Evolutionary conservation across 202 grass and related monocot genomes (phyloP), one percentile per base, ranked within the genome.

Genomic region (Schoenoplectus triqueter): DNA sequence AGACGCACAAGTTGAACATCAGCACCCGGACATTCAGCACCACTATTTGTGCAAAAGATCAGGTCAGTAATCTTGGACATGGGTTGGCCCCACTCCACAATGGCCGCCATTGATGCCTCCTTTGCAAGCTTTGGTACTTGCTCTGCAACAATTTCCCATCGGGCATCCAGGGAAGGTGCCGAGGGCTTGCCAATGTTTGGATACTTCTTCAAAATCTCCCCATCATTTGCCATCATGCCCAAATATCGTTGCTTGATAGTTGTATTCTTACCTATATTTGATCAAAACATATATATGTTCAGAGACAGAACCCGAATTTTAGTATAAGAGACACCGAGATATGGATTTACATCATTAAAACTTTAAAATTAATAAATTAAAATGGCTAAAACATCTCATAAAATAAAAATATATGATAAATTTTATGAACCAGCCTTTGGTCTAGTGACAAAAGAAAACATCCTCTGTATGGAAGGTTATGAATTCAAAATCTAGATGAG

Each of bases 91-190:
- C 69, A 19, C 45, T 73, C 45, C 69, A 49, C 49, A 1, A 73
- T 11, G 46, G 69, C 69, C 17, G 17, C 18, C 45, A 51, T 50
- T 51, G 69, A 45, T 51, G 69, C 18, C 46, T 73, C 69, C 45
- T 72, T 49, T 47, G 45, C 69, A 19, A 73, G 18, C 8, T 71
- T 72, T 6, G 84, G 84, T 22, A 79, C 73, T 65, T 79, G 11
- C 47, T 78, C 66, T 31, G 64, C 44, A 21, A 81, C 5, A 3
- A 81, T 64, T 15, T 86, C 85, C 50, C 62, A 79, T 19, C 64
- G 65, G 15, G 85, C 85, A 61, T 74, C 78, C 15, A 87, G 66
- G 10, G 85, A 87, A 4, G 77, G 66, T 48, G 42, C 45, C 20
- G 46, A 50, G 7, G 19, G 18, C 11, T 73, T 21, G 3, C 45